phyloP scores from a whole-genome alignment of 192 early-diverging fungal species.

The Diversispora eburnea region DNA sequence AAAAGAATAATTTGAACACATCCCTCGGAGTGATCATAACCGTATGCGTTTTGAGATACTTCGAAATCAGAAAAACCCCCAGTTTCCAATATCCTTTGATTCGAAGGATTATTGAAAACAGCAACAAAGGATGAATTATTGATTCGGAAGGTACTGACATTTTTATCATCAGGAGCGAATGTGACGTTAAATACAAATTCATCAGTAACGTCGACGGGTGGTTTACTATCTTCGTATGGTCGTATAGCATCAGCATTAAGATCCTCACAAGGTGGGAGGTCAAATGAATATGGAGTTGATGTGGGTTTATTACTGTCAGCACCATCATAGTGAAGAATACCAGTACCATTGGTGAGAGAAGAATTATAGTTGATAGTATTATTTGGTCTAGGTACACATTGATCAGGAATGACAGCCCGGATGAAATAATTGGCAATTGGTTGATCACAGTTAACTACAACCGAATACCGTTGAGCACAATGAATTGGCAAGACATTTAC shows the following conservation, averaged over 20 bases:
- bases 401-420: background rate
- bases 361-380: conserved; percentile 15
- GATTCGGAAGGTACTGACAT: too few relatives aligned
- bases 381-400: background rate
- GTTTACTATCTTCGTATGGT: conserved; percentile 14
- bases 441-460: conserved; percentile 14
- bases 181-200: too few relatives aligned
- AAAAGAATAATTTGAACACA: conserved; percentile 31
- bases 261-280: conserved; percentile 29
- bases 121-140: too few relatives aligned
- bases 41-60: conserved; percentile 63
- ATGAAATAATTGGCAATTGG: conserved; percentile 22
- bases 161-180: too few relatives aligned
- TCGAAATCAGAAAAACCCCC: background rate
- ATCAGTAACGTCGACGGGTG: conserved; percentile 4
- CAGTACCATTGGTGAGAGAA: conserved; percentile 11
- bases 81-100: too few relatives aligned
- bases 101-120: too few relatives aligned
- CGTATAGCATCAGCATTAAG: conserved; percentile 33
- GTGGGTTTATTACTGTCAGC: conserved; percentile 14
- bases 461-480: conserved; percentile 27
- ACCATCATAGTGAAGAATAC: conserved; percentile 2
- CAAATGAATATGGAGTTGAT: conserved; percentile 19
- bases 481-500: conserved; percentile 40
- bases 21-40: background rate